phyloP scores from a whole-genome alignment of 192 early-diverging fungal species.

The Mortierella hygrophila region DNA sequence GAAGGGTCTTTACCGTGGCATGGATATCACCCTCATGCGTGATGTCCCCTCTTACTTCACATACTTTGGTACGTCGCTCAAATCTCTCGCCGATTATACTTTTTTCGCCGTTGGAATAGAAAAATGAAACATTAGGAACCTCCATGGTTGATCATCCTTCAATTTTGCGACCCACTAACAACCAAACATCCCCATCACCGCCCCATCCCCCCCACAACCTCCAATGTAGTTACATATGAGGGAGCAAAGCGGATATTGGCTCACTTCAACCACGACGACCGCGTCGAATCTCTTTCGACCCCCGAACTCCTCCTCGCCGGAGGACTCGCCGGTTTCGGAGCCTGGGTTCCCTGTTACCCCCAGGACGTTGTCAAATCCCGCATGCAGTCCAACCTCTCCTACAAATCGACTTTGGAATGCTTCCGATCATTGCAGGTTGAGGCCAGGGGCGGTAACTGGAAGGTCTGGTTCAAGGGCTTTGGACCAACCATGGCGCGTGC shows the following conservation, averaged over 20 bases:
- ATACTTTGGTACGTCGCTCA: conserved; percentile 81
- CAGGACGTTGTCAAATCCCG: conserved; percentile 91
- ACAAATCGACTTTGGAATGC: conserved; percentile 48
- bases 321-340: conserved; percentile 94
- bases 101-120: no score
- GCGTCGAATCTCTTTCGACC: conserved; percentile 75
- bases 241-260: conserved; percentile 77
- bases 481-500: conserved; percentile 86
- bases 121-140: no score
- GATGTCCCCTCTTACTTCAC: conserved; percentile 94
- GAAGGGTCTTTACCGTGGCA: conserved; percentile 87
- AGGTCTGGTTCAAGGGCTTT: conserved; percentile 85
- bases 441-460: conserved; percentile 62
- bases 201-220: background rate
- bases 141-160: no score
- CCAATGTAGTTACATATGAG: conserved; percentile 81
- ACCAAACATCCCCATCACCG: background rate
- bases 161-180: background rate
- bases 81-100: background rate
- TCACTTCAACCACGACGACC: conserved; percentile 64
- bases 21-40: conserved; percentile 89
- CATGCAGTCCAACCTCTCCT: conserved; percentile 73
- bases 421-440: conserved; percentile 64
- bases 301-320: conserved; percentile 91
- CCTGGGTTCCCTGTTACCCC: conserved; percentile 85